These are phyloP conservation scores for Camellia sinensis DNA, from an alignment of 148 eudicot species.

Conservation along the genomic window DNA sequence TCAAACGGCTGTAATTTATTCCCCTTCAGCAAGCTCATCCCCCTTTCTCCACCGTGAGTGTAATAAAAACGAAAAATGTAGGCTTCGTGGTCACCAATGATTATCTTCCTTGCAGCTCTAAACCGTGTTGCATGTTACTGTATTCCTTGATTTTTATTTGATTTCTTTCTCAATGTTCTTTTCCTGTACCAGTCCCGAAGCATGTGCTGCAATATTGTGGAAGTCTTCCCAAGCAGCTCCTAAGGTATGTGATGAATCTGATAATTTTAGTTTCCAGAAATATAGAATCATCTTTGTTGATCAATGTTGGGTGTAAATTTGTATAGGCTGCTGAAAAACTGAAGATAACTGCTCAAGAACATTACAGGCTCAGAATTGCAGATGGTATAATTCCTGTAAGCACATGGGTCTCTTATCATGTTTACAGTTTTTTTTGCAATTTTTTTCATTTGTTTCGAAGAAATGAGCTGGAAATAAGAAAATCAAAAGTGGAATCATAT, in stretches of 20 bases:
- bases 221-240: slow-evolving; percentile 36
- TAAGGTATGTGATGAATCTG: slow-evolving; percentile 21
- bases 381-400: slow-evolving; percentile 44
- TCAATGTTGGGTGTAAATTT: neutral
- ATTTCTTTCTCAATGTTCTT: neutral
- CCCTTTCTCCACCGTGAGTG: neutral
- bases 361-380: slow-evolving; percentile 25
- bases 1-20: neutral
- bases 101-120: neutral
- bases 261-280: neutral
- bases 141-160: neutral
- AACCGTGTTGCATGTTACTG: neutral
- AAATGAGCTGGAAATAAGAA: neutral
- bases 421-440: neutral
- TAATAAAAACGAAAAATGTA: neutral
- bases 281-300: neutral
- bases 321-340: slow-evolving; percentile 41
- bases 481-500: neutral
- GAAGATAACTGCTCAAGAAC: slow-evolving; percentile 39
- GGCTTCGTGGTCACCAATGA: neutral
- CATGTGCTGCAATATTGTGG: slow-evolving; percentile 46
- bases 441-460: neutral
- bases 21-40: neutral
- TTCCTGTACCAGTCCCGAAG: slow-evolving; percentile 37
- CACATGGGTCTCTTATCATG: neutral